Evolutionary conservation across 2,329 filamentous ascomycete species (phyloP).

Genomic region (Fusarium virguliforme): DNA sequence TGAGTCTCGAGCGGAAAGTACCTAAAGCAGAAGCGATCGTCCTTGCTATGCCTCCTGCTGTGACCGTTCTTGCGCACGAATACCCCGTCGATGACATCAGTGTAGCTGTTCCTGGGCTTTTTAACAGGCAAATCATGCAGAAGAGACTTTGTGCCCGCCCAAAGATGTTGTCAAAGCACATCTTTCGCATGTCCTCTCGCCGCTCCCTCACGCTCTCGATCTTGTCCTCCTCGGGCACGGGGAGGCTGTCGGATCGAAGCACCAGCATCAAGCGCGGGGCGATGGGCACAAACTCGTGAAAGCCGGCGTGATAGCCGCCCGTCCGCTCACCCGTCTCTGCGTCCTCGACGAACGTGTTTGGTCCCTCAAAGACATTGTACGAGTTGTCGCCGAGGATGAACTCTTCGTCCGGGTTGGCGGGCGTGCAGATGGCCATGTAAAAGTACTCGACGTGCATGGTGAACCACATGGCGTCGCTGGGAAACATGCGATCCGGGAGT

Average conservation of each 20-base stretch:
- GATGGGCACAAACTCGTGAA: conserved; percentile 53
- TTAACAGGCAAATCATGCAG: conserved; percentile 13
- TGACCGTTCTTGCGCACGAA: background rate
- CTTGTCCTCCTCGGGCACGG: conserved; percentile 44
- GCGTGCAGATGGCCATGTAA: conserved; percentile 53
- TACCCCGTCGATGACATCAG: background rate
- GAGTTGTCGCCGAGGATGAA: conserved; percentile 47
- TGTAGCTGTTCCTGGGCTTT: conserved; percentile 21
- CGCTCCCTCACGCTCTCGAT: background rate
- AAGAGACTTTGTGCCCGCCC: background rate
- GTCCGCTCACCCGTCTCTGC: conserved; percentile 30
- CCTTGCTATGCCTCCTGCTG: background rate
- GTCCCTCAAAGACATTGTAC: conserved; percentile 52
- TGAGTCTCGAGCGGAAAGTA: conserved; percentile 11
- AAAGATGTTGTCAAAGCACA: background rate
- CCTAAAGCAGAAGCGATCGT: conserved; percentile 20
- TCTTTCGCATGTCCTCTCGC: background rate
- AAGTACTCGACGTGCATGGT: conserved; percentile 39
- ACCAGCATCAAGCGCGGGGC: conserved; percentile 52
- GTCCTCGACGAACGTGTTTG: conserved; percentile 34
- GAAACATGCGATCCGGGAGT: conserved; percentile 45
- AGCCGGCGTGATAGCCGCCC: conserved; percentile 15
- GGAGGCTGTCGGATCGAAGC: conserved; percentile 41
- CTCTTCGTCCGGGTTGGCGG: conserved; percentile 38
- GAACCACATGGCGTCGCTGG: conserved; percentile 48